A percentile compares a stretch with the other conserved stretches of the same genome.
Evolutionary conservation across 257 asterid species (phyloP).

Genomic region (Solanum sejunctum): DNA sequence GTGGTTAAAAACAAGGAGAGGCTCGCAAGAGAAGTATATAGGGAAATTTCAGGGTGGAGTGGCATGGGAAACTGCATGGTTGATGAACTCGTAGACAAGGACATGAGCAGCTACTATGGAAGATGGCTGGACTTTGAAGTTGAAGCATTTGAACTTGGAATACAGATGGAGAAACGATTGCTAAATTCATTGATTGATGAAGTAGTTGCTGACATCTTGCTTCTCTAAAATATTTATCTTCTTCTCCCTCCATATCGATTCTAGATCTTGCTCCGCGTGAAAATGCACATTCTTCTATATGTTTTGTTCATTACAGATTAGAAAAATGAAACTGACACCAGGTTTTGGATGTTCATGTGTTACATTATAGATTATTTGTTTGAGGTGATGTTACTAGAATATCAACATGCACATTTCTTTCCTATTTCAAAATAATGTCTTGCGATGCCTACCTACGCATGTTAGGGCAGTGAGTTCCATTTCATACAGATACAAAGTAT

Average conservation of each 20-base stretch:
- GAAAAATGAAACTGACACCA: not conserved
- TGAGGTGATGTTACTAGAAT: not conserved
- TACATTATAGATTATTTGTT: not conserved
- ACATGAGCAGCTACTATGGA: conserved; percentile 73
- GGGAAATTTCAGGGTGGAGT: conserved; percentile 56
- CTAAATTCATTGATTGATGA: conserved; percentile 69
- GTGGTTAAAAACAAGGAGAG: conserved; percentile 32
- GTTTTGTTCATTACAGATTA: not conserved
- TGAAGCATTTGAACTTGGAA: conserved; percentile 75
- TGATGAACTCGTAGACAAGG: conserved; percentile 85
- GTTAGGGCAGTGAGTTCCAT: not conserved
- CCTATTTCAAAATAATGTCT: not conserved
- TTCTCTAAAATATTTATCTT: conserved; percentile 15
- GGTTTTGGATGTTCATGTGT: not conserved
- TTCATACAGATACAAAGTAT: too few relatives aligned
- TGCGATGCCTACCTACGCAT: not conserved
- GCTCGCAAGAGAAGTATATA: conserved; percentile 51
- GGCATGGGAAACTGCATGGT: conserved; percentile 52
- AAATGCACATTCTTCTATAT: not conserved
- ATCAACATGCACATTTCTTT: not conserved
- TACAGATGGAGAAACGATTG: conserved; percentile 49
- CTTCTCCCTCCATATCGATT: not conserved
- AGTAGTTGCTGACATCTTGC: conserved; percentile 53
- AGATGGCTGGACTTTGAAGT: conserved; percentile 73
- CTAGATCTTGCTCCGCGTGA: not conserved